Evolutionary conservation across 1,284 basidiomycete species (phyloP), one percentile per base, ranked within the genome.

Genomic region (Cutaneotrichosporon daszewskae): DNA sequence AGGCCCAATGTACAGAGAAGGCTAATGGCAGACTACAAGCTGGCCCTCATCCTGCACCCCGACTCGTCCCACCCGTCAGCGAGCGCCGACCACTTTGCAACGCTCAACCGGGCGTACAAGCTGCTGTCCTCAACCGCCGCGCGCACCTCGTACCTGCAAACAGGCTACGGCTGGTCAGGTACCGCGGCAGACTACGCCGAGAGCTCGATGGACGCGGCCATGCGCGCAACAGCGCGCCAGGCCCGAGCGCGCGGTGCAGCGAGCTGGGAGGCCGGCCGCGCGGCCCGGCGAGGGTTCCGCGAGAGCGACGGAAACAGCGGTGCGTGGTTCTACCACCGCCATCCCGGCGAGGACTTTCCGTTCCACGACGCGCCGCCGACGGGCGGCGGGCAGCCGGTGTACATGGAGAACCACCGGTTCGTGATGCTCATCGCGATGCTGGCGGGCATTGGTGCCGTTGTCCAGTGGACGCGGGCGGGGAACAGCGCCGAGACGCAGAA

Each of bases 21-120:
- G 35, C 38, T 40, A 19, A 38, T 26, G 18, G 10, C 45, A 72
- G 68, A 72, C 42, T 72, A 72, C 51, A 54, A 55, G 27, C 61
- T 72, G 18, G 69, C 69, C 2, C 51, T 66, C 9, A 37, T 72
- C 8, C 55, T 69, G n/a, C 69, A 72, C 47, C 69, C 69, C 7
- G 69, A 72, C 47, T 63, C 64, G 5, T 56, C 58, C 5, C 67
- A 72, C 48, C 67, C 67, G 2, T 66, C 67, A 4, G 59, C 69
- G 4, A 68, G 62, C 0, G 58, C 63, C 1, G 55, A 62, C 14
- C 55, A 70, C 49, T 72, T 72, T 40, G 54, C 63, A 5, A 58
- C 51, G 4, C 60, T 72, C 12, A 56, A 63, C 49, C 47, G 53
- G 18, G 69, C 69, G 7, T 72, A 72, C 55, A 69, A 56, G 25